phyloP scores from a whole-genome alignment of 257 asterid species.

The Solanum peruvianum region DNA sequence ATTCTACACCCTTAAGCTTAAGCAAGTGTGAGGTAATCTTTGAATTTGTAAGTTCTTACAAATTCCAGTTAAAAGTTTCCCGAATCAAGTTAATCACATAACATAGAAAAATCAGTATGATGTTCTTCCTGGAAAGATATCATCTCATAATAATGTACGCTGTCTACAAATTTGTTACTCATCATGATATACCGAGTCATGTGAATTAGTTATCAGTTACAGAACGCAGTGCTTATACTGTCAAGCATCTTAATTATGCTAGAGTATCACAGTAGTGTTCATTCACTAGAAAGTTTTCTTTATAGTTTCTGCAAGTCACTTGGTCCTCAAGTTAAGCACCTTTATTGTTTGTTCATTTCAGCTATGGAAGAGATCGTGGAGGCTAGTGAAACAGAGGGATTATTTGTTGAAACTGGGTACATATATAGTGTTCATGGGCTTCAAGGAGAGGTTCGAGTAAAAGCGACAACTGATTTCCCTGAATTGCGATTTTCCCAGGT shows the following conservation, averaged over 20 bases:
- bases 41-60: neutral
- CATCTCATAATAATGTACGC: neutral
- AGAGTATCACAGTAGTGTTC: neutral
- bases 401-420: constrained; percentile 72
- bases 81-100: neutral
- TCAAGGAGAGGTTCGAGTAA: constrained; percentile 83
- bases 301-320: neutral
- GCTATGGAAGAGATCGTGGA: constrained; percentile 44
- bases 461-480: constrained; percentile 70
- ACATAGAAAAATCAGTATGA: neutral
- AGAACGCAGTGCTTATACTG: neutral
- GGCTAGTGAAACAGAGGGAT: constrained; percentile 26
- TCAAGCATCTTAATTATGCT: neutral
- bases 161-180: neutral
- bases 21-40: neutral
- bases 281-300: neutral
- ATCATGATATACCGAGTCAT: neutral
- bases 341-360: constrained; percentile 13
- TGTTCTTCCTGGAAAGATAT: neutral
- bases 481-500: constrained; percentile 93
- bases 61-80: neutral
- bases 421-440: constrained; percentile 80
- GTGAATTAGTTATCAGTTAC: neutral
- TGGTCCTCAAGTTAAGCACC: neutral
- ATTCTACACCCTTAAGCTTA: neutral